Conservation (phyloP, 2,329 filamentous ascomycete genomes). For the Pyrenochaeta sp. region DNA sequence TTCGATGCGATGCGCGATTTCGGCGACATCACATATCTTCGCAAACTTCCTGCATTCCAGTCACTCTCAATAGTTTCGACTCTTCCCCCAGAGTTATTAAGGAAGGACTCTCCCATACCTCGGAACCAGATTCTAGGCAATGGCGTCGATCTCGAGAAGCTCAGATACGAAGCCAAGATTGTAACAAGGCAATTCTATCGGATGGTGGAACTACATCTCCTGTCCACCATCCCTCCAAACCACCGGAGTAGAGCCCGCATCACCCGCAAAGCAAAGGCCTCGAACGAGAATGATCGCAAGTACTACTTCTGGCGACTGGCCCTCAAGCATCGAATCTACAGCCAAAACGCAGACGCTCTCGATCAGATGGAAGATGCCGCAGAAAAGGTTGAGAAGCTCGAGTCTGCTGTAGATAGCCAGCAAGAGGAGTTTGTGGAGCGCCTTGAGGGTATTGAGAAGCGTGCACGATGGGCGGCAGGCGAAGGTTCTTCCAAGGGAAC, state of each 20-base stretch:
- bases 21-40: slow-evolving; percentile 73
- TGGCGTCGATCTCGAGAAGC: slow-evolving; percentile 58
- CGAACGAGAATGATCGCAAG: slow-evolving; percentile 65
- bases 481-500: slow-evolving; percentile 20
- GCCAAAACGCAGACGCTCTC: slow-evolving; percentile 75
- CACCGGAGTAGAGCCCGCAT: slow-evolving; percentile 58
- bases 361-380: slow-evolving; percentile 69
- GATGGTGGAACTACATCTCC: slow-evolving; percentile 77
- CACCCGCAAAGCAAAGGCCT: slow-evolving; percentile 54
- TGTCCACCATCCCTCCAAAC: slow-evolving; percentile 60
- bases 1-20: slow-evolving; percentile 83
- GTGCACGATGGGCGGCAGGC: slow-evolving; percentile 31
- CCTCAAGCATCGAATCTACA: slow-evolving; percentile 78
- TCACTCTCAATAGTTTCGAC: slow-evolving; percentile 60
- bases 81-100: slow-evolving; percentile 60
- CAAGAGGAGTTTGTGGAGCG: slow-evolving; percentile 76
- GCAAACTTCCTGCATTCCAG: slow-evolving; percentile 64
- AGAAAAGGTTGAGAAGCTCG: slow-evolving; percentile 76
- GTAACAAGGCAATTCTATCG: slow-evolving; percentile 77
- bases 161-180: slow-evolving; percentile 73
- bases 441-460: slow-evolving; percentile 58
- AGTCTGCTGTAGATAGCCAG: slow-evolving; percentile 72
- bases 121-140: slow-evolving; percentile 65
- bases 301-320: slow-evolving; percentile 77
- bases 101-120: slow-evolving; percentile 59